phyloP scores from a whole-genome alignment of 768 basidiomycete genomes.

The Termitomyces sp. region DNA sequence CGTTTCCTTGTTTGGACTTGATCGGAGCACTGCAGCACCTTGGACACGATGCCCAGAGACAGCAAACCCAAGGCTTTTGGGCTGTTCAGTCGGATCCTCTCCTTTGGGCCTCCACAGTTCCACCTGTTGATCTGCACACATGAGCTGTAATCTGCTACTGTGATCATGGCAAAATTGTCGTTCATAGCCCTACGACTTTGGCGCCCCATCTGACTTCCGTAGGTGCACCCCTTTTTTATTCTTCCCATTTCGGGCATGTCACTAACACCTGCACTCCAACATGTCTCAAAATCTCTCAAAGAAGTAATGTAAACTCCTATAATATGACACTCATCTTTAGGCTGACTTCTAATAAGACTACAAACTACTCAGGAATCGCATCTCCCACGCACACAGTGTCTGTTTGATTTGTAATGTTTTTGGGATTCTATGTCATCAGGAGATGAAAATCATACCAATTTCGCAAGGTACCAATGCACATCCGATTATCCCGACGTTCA shows the following conservation, averaged over 20 bases:
- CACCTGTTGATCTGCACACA: neutral
- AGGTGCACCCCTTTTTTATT: slow-evolving; percentile 3
- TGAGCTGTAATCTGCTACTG: neutral
- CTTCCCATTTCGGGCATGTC: slow-evolving; percentile 4
- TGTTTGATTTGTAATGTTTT: neutral
- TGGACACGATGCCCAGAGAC: neutral
- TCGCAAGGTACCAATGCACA: slow-evolving; percentile 4
- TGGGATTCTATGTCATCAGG: slow-evolving; percentile 5
- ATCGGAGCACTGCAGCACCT: slow-evolving; percentile 12
- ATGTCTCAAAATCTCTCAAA: slow-evolving; percentile 11
- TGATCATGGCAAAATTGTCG: neutral
- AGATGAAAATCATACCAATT: slow-evolving; percentile 1
- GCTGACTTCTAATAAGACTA: neutral
- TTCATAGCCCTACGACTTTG: neutral
- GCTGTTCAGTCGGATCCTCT: neutral
- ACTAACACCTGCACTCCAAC: slow-evolving; percentile 3
- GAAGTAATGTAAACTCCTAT: slow-evolving; percentile 6
- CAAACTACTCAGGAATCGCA: neutral
- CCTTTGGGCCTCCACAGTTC: slow-evolving; percentile 2
- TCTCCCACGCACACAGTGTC: neutral
- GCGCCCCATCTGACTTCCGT: neutral
- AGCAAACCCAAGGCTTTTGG: slow-evolving; percentile 1
- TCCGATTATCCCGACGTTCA: slow-evolving; percentile 15
- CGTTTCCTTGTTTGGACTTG: slow-evolving; percentile 12
- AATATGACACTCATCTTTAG: slow-evolving; percentile 8